Percentiles rank a stretch among this genome's conserved stretches.
Conservation (phyloP, 108 stramenopile species). For the Skeletonema marinoi region DNA sequence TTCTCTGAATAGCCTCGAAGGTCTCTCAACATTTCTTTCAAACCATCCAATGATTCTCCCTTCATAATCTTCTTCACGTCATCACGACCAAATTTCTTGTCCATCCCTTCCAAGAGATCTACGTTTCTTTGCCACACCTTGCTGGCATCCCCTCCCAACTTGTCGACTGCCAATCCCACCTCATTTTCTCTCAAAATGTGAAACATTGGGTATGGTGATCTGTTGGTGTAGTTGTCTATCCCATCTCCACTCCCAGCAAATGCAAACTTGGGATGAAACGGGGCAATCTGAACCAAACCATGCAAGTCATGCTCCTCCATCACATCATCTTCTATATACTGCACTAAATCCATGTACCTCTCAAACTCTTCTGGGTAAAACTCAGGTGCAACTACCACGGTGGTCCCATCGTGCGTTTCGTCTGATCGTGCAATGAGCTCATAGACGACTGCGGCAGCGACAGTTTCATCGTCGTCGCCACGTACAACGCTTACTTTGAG, state of each 20-base stretch:
- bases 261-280: constrained; percentile 81
- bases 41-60: constrained; percentile 14
- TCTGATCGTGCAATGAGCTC: constrained; percentile 47
- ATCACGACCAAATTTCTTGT: constrained; percentile 47
- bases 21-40: constrained; percentile 32
- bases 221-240: constrained; percentile 77
- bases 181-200: constrained; percentile 84
- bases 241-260: constrained; percentile 51
- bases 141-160: constrained; percentile 70
- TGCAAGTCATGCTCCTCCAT: constrained; percentile 57
- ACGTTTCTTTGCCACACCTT: constrained; percentile 81
- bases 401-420: constrained; percentile 50
- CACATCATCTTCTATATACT: constrained; percentile 56
- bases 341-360: constrained; percentile 54
- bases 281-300: constrained; percentile 70
- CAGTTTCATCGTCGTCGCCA: constrained; percentile 53
- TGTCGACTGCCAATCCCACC: constrained; percentile 66
- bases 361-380: constrained; percentile 63
- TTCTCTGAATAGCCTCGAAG: constrained; percentile 2
- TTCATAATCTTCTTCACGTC: constrained; percentile 46
- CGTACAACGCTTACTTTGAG: constrained; percentile 52
- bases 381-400: constrained; percentile 77
- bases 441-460: constrained; percentile 48
- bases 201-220: constrained; percentile 82
- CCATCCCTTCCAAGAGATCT: constrained; percentile 55